Evolutionary conservation across 176 grass and related monocot genomes (phyloP).

Genomic region (Musa itinerans): DNA sequence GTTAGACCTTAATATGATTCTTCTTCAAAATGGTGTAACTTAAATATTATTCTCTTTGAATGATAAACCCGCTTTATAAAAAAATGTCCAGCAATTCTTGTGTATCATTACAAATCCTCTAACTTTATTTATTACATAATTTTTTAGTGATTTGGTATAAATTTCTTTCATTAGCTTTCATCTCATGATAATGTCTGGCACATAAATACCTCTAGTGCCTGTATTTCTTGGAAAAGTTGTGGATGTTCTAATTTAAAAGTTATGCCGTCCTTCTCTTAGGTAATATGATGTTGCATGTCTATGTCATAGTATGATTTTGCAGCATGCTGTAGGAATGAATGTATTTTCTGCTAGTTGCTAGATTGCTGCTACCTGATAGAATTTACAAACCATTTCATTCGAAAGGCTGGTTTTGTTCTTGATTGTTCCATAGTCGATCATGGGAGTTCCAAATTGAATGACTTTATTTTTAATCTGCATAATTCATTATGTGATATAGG

Average conservation of each 20-base stretch:
- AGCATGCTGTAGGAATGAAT: neutral
- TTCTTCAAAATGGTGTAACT: too few species aligned
- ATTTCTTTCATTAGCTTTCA: neutral
- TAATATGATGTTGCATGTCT: neutral
- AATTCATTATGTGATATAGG: conserved; percentile 31
- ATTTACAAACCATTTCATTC: neutral
- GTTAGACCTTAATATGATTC: neutral
- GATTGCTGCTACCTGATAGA: neutral
- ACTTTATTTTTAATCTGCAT: neutral
- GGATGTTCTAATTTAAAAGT: neutral
- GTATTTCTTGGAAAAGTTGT: neutral
- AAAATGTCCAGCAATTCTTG: too few species aligned
- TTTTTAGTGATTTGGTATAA: neutral
- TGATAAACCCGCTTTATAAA: too few species aligned
- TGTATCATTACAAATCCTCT: neutral
- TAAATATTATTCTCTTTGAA: too few species aligned
- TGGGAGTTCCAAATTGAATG: neutral
- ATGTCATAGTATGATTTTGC: neutral
- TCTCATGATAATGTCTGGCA: neutral
- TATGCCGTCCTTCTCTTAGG: neutral
- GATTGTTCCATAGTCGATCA: neutral
- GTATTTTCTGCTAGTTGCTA: neutral
- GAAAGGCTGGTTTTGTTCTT: neutral
- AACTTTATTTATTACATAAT: neutral
- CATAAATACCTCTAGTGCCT: neutral